These are phyloP conservation scores for Xylariaceae sp. DNA, from an alignment of 2,329 filamentous ascomycete genomes.

Conservation along the genomic window DNA sequence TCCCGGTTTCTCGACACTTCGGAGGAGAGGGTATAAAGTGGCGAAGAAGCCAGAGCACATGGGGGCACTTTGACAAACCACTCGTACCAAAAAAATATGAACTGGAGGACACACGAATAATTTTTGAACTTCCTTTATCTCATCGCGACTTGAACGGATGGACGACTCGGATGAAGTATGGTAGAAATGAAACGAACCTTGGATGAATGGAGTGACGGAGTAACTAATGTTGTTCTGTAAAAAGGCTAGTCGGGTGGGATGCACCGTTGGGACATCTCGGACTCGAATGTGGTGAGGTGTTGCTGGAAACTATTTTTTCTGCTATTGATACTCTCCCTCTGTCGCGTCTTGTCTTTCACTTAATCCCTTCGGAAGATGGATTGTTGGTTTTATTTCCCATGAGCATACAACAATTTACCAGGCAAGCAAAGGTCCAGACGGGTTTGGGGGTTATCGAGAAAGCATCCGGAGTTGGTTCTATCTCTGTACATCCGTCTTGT, in stretches of 20 bases:
- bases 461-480: constrained; percentile 28
- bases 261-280: constrained; percentile 16
- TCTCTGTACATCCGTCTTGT: constrained; percentile 23
- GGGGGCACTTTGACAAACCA: constrained; percentile 13
- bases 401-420: constrained; percentile 19
- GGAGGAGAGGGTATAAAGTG: constrained; percentile 6
- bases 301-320: constrained; percentile 12
- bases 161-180: constrained; percentile 27
- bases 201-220: constrained; percentile 31
- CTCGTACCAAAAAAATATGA: constrained; percentile 12
- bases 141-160: constrained; percentile 18
- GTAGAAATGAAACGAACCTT: constrained; percentile 25
- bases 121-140: constrained; percentile 9
- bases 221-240: constrained; percentile 23
- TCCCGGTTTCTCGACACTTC: constrained; percentile 14
- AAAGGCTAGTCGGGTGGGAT: constrained; percentile 16
- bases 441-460: constrained; percentile 23
- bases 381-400: constrained; percentile 22
- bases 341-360: constrained; percentile 9
- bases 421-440: constrained; percentile 22
- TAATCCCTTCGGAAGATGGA: constrained; percentile 21
- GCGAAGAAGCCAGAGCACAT: constrained; percentile 8
- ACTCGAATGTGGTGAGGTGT: constrained; percentile 18
- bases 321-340: constrained; percentile 25
- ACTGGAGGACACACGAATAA: constrained; percentile 8